Conservation (phyloP, 805 yeast genomes). For the Saccharomycopsis amapae region DNA sequence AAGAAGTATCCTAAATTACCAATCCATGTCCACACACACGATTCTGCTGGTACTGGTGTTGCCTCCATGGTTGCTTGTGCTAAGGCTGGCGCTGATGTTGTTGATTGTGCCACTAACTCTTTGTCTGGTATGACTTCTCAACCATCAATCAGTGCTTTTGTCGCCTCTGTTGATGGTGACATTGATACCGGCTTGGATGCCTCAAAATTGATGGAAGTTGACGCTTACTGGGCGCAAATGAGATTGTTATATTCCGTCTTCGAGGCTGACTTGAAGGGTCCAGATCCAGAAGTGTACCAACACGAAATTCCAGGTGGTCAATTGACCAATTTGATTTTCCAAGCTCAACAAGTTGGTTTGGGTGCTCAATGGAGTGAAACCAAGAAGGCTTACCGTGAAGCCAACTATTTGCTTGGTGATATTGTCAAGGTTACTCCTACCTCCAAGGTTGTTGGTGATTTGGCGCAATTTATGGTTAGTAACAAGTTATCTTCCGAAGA, state of each 20-base stretch:
- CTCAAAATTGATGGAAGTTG: constrained; percentile 70
- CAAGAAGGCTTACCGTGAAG: constrained; percentile 86
- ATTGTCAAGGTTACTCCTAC: constrained; percentile 98
- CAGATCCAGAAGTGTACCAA: constrained; percentile 97
- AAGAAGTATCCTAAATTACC: constrained; percentile 87
- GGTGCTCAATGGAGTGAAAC: constrained; percentile 97
- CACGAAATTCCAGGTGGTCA: constrained; percentile 99
- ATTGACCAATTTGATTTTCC: constrained; percentile 94
- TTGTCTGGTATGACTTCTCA: constrained; percentile 99
- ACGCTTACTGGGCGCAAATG: constrained; percentile 98
- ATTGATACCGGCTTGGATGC: constrained; percentile 66
- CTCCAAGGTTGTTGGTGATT: constrained; percentile 98
- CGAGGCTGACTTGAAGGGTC: constrained; percentile 98
- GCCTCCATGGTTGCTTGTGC: constrained; percentile 95
- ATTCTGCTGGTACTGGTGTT: constrained; percentile 99
- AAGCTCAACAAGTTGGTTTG: constrained; percentile 97
- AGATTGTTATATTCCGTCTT: constrained; percentile 92
- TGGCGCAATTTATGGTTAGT: constrained; percentile 99
- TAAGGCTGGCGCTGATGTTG: constrained; percentile 94
- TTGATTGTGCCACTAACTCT: constrained; percentile 94
- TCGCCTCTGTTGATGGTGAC: constrained; percentile 88
- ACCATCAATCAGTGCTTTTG: constrained; percentile 88
- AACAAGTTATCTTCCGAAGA: constrained; percentile 84
- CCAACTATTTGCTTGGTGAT: constrained; percentile 88
- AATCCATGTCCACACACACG: constrained; percentile 98